Base-by-base conservation (phyloP, 2,329 filamentous ascomycete species). In the Alternaria conjuncta region DNA sequence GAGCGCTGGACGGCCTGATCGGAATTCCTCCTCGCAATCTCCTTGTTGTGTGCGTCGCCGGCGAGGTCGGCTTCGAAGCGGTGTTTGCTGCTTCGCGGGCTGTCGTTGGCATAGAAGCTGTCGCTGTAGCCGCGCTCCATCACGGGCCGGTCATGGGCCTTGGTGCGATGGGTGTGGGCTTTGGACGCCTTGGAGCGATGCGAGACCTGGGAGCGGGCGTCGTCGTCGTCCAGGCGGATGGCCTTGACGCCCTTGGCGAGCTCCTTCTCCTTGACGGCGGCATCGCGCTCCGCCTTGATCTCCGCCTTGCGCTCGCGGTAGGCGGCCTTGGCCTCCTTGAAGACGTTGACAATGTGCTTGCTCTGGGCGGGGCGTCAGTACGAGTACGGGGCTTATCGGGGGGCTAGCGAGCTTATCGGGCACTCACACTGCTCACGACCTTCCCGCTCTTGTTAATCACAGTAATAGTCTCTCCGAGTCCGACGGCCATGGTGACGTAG, bases 401-500 rank as follows among this genome's bases (percentile, higher is more conserved):
- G 55, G 54, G 36, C 55, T 54, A 58, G 56, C 50, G 25, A 20
- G 57, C 28, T 12, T 59, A 25, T 41, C 44, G 60, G 67, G 65
- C 44, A 85, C 90, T 79, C 85, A 94, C 93, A 63, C 91, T 96
- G 85, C 90, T 94, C 72, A 97, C 92, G 55, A 97, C 90, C 82
- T 97, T 96, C 74, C 93, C 93, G 61, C 93, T 96, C 80, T 88
- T 94, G 84, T 97, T 96, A 81, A 97, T 91, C 75, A 97, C 92
- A 70, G 93, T 94, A 71, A 97, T 89, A 54, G 92, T 95, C 81
- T 97, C 90, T 67, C 86, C 85, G 30, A 88, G 68, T 68, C 86
- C 85, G 30, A 88, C 69, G 21, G 75, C 77, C 77, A 80, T 79
- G 54, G 64, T 66, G 71, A 55, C 62, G 64, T 60, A 55, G 20